phyloP scores from a whole-genome alignment of 2,329 filamentous ascomycete species.

The Amesomyces nigricolor region DNA sequence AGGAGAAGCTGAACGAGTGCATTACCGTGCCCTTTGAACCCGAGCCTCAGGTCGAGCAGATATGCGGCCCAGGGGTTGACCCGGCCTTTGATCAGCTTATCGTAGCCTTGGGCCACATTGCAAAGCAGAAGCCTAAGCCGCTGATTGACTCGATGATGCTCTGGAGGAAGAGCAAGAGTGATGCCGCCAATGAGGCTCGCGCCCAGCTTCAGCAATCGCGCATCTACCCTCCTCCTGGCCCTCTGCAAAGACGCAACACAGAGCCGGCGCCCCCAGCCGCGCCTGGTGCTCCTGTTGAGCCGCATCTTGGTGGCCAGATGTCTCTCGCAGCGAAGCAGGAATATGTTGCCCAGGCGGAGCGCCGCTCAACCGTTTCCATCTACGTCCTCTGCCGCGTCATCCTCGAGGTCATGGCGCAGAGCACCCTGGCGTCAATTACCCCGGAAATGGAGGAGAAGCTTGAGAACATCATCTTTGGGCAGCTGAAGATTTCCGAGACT shows the following conservation, averaged over 20 bases:
- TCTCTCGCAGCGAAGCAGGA: constrained; percentile 56
- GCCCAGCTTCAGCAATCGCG: constrained; percentile 51
- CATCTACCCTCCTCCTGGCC: constrained; percentile 36
- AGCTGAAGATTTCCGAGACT: constrained; percentile 81
- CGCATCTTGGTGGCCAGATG: constrained; percentile 27
- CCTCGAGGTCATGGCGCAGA: constrained; percentile 90
- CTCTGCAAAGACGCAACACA: constrained; percentile 65
- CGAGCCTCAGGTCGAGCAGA: constrained; percentile 77
- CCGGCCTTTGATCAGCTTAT: constrained; percentile 90
- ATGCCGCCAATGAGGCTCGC: constrained; percentile 69
- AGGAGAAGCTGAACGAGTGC: constrained; percentile 89
- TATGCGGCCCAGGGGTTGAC: constrained; percentile 87
- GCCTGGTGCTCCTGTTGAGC: constrained; percentile 28
- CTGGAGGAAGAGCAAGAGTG: constrained; percentile 94
- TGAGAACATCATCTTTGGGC: constrained; percentile 94
- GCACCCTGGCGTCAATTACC: constrained; percentile 73
- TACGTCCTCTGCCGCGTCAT: constrained; percentile 92
- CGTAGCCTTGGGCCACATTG: constrained; percentile 86
- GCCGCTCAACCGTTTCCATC: constrained; percentile 87
- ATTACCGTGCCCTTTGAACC: constrained; percentile 73
- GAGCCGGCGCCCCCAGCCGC: constrained; percentile 54
- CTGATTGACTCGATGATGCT: constrained; percentile 97
- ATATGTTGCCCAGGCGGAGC: constrained; percentile 72
- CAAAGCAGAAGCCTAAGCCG: constrained; percentile 87
- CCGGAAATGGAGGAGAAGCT: constrained; percentile 89